phyloP scores from a whole-genome alignment of 305 asterid species.

The Fraxinus sp. region DNA sequence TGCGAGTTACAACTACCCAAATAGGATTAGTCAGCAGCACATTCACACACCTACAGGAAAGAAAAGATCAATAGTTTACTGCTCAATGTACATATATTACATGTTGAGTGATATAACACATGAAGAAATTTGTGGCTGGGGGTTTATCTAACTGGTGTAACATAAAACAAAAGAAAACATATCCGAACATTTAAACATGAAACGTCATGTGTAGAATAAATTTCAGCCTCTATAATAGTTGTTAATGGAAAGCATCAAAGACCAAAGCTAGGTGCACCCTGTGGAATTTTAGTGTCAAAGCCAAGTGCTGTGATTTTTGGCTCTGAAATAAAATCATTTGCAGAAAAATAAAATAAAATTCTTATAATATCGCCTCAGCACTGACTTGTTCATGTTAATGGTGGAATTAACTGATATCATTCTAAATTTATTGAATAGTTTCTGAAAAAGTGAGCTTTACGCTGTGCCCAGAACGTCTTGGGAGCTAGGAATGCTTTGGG shows the following conservation, averaged over 20 bases:
- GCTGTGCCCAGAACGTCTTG: not conserved
- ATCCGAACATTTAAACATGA: not conserved
- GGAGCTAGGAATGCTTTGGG: not conserved
- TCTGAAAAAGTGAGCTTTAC: not conserved
- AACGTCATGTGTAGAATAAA: not conserved
- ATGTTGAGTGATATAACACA: not conserved
- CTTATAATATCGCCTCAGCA: not conserved
- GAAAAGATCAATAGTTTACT: constrained; percentile 25
- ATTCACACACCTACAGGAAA: constrained; percentile 70
- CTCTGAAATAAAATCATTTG: not conserved
- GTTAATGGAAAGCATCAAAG: not conserved
- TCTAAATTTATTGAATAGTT: not conserved
- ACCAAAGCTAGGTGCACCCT: not conserved
- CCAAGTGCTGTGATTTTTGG: not conserved
- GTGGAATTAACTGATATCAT: not conserved
- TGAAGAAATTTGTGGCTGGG: not conserved
- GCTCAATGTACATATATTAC: constrained; percentile 18
- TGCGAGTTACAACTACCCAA: constrained; percentile 84
- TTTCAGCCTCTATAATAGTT: not conserved
- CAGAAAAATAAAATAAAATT: not conserved
- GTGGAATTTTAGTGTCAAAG: not conserved
- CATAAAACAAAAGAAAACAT: not conserved
- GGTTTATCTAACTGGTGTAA: not conserved
- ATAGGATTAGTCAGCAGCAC: constrained; percentile 86
- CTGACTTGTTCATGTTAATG: not conserved